Percentiles rank a stretch among this genome's conserved stretches.
These are phyloP conservation scores for Physcomitrellopsis africana DNA, from an alignment of 225 moss, liverwort and hornwort genomes.

Conservation along the genomic window DNA sequence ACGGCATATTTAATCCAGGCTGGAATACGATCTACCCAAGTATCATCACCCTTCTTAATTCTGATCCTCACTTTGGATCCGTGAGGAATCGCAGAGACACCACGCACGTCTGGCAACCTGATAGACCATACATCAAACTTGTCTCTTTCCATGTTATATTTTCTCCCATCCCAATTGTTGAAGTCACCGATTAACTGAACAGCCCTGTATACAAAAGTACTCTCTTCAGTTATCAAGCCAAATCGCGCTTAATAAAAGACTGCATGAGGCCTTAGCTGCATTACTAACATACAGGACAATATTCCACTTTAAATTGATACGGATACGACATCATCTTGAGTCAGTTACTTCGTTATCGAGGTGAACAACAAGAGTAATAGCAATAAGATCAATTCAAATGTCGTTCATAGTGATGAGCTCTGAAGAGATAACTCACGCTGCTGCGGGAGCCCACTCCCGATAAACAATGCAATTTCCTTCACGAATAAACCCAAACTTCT, in stretches of 20 bases:
- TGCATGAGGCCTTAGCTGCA: neutral
- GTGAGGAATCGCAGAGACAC: constrained; percentile 75
- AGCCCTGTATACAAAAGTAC: constrained; percentile 54
- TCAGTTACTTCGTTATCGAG: too few relatives aligned
- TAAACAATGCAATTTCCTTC: constrained; percentile 68
- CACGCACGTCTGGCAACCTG: constrained; percentile 67
- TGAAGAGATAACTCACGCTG: constrained; percentile 62
- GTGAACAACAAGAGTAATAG: too few relatives aligned
- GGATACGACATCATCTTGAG: neutral
- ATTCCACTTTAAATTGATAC: neutral
- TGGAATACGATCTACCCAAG: constrained; percentile 88
- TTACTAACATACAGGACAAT: neutral
- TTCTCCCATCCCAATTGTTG: constrained; percentile 85
- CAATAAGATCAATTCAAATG: neutral
- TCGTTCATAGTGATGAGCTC: neutral
- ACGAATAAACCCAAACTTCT: constrained; percentile 81
- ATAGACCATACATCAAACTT: constrained; percentile 95
- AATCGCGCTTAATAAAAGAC: neutral
- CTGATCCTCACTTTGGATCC: constrained; percentile 90
- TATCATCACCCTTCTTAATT: constrained; percentile 70
- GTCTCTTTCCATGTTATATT: constrained; percentile 76
- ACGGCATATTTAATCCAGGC: constrained; percentile 90
- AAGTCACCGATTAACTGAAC: constrained; percentile 93
- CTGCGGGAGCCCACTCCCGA: constrained; percentile 88
- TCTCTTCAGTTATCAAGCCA: constrained; percentile 4